These are phyloP conservation scores for Phaeotremella fagi DNA, from an alignment of 768 basidiomycete species.

Conservation along the genomic window DNA sequence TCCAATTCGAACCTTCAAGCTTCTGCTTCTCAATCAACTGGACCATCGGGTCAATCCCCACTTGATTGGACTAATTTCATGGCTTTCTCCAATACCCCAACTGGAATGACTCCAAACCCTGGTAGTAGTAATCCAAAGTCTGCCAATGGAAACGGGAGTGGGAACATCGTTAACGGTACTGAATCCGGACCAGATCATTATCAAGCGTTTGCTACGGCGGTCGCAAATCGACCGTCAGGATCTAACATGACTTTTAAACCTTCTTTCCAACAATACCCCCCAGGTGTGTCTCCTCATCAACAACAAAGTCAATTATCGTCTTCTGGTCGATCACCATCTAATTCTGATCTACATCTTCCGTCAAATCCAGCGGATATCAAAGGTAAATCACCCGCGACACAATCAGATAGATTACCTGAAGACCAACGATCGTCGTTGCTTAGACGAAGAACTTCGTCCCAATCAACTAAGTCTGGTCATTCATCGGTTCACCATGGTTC, in stretches of 20 bases:
- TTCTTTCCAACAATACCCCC: slow-evolving; percentile 12
- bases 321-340: slow-evolving; percentile 1
- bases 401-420: background rate
- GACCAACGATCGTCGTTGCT: background rate
- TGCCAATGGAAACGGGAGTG: slow-evolving; percentile 5
- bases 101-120: slow-evolving; percentile 8
- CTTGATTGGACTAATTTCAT: slow-evolving; percentile 39
- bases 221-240: slow-evolving; percentile 15
- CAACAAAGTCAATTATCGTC: slow-evolving; percentile 3
- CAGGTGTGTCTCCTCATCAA: slow-evolving; percentile 1
- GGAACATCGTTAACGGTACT: background rate
- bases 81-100: slow-evolving; percentile 38
- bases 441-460: background rate
- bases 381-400: slow-evolving; percentile 12
- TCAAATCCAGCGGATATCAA: slow-evolving; percentile 2
- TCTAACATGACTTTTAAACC: slow-evolving; percentile 18
- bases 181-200: slow-evolving; percentile 10
- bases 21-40: background rate
- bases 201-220: slow-evolving; percentile 35
- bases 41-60: slow-evolving; percentile 27
- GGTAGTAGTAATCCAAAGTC: background rate
- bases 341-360: background rate
- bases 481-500: background rate
- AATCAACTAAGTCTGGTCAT: background rate
- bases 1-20: no score